Evolutionary conservation across 2,329 filamentous ascomycete species (phyloP), one percentile per base, ranked within the genome.

Genomic region (Colletotrichum destructivum): DNA sequence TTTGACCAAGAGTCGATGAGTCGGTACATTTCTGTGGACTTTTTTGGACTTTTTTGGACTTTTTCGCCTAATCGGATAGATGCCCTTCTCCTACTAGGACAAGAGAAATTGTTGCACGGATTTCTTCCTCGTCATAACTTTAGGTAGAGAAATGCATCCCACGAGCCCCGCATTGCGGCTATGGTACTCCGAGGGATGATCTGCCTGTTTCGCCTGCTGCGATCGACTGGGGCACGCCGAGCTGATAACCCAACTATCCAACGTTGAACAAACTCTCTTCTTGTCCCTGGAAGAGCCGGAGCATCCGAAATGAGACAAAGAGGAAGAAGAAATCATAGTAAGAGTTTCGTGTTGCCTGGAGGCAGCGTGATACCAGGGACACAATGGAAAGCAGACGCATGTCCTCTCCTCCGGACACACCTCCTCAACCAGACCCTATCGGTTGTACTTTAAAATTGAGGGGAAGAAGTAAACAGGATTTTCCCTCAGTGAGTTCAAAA

Each of bases 351-450:
- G 49, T 66, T 55, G 42, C 40, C 47, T 59, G 52, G 61, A 69
- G 38, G 66, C 49, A 55, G 65, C 62, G 65, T 69, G 26, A 52
- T 57, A 64, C 35, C 35, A 63, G 66, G 60, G 49, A 63, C 65
- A 67, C 65, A 54, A 40, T 67, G 57, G 47, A 13, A 60, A 60
- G 23, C 31, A 23, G 57, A 35, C 57, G 16, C 47, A 26, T 60
- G 38, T 44, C 31, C 31, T 35, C 18, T 21, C 4, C 40, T 26
- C 23, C 18, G 12, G 8, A 11, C 54, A 35, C 11, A 11, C 57
- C 44, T 6, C 42, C 57, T 21, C 57, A 46, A 15, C n/a, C 21
- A 31, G n/a, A 11, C 40, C 23, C 11, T 9, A 6, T 18, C 26
- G 13, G 16, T 11, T 21, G 26, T 46, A 18, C 26, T 11, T 9